Base-by-base conservation (phyloP, 306 rosid genomes). In the Quercus glauca region DNA sequence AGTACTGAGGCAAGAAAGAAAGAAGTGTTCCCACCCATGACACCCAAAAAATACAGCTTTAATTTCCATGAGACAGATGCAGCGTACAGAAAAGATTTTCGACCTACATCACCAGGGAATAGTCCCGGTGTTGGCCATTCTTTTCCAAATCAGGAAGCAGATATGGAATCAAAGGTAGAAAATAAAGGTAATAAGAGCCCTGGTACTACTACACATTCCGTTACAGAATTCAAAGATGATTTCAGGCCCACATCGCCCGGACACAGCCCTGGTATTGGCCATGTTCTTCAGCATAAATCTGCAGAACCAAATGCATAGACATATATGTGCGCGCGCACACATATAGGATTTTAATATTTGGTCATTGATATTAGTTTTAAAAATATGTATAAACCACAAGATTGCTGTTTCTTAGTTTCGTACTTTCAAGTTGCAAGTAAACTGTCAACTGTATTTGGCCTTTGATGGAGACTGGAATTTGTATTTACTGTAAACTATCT, bases 51-150 rank as follows among this genome's bases (percentile, higher is more conserved):
- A 2, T n/a, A 5, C 71, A 68, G 6, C 78, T 45, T 55, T 69
- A 1, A 33, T 31, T 73, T 55, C 13, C 49, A 3, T 9, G 35
- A 52, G 12, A 45, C 69, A 60, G 64, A 28, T 18, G 60, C 5
- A 17, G 45, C 17, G 6, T 58, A 53, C 28, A 68, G 37, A 33
- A 73, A 61, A 3, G 83, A 79, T 64, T 85, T 87, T 31, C 82
- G 91, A 51, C 91, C 95, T 2, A 87, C 90, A 56, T 61, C 82
- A 56, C 92, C 90, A n/a, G 92, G 93, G 11, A 78, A 29, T 63
- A 70, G 75, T 71, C 83, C 78, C 19, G 80, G 78, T 6, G 77
- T 56, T 11, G 83, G 86, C 41, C 74, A 79, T 60, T 58, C 57
- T 23, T 29, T 64, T 25, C 3, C 33, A 18, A 13, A 37, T n/a